These are phyloP conservation scores for Neodidymelliopsis sp. DNA, from an alignment of 2,329 filamentous ascomycete species.

Conservation along the genomic window DNA sequence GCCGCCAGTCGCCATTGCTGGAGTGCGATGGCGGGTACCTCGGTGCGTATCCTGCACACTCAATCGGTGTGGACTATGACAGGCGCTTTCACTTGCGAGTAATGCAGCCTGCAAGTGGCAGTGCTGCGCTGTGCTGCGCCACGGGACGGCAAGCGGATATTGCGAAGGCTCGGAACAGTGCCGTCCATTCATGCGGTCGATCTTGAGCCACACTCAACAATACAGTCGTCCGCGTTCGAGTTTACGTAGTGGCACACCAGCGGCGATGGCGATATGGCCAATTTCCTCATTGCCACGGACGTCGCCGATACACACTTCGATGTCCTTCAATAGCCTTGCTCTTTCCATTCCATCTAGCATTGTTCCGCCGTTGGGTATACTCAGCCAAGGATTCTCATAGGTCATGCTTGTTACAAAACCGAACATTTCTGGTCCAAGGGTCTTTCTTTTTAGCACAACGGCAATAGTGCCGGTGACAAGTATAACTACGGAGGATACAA, in stretches of 20 bases:
- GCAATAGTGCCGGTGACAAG: slow-evolving; percentile 28
- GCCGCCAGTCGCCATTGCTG: not conserved
- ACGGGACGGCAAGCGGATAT: slow-evolving; percentile 18
- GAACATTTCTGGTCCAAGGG: slow-evolving; percentile 45
- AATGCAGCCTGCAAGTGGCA: not conserved
- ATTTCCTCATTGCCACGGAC: slow-evolving; percentile 36
- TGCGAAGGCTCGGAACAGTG: slow-evolving; percentile 5
- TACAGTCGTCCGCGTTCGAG: slow-evolving; percentile 40
- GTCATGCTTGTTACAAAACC: slow-evolving; percentile 49
- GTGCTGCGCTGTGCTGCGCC: slow-evolving; percentile 21
- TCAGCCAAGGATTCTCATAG: slow-evolving; percentile 45
- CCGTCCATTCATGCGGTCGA: slow-evolving; percentile 5
- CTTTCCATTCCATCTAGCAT: slow-evolving; percentile 45
- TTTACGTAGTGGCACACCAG: slow-evolving; percentile 36
- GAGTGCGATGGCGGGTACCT: not conserved
- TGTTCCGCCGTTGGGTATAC: slow-evolving; percentile 37
- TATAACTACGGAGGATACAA: slow-evolving; percentile 27
- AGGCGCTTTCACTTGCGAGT: not conserved
- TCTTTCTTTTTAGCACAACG: slow-evolving; percentile 36
- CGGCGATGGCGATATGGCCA: slow-evolving; percentile 49
- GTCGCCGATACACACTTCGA: slow-evolving; percentile 42
- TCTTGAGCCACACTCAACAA: slow-evolving; percentile 15
- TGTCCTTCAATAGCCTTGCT: slow-evolving; percentile 42
- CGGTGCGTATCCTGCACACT: not conserved
- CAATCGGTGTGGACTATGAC: not conserved